Percentiles rank a stretch among this genome's conserved stretches.
Evolutionary conservation across 768 basidiomycete species (phyloP).

Genomic region (Baorangia bicolor): DNA sequence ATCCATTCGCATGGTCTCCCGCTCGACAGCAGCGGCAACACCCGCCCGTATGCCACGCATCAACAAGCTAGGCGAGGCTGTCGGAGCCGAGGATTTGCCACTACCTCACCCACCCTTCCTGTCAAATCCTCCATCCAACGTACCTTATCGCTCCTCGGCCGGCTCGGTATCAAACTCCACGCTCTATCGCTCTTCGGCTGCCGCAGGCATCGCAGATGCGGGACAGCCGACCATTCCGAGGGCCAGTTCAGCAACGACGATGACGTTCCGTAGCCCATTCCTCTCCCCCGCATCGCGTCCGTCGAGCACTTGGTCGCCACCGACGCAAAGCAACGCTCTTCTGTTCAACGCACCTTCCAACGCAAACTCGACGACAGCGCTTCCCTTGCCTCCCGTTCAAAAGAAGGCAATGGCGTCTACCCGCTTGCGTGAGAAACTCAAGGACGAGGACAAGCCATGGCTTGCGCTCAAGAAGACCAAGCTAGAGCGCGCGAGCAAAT

Average conservation of each 20-base stretch:
- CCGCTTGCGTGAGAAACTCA: conserved; percentile 51
- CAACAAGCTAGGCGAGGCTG: conserved; percentile 15
- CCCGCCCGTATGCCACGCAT: conserved; percentile 22
- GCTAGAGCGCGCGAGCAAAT: conserved; percentile 40
- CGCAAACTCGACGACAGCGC: conserved; percentile 27
- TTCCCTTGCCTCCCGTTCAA: conserved; percentile 44
- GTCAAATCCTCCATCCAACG: conserved; percentile 28
- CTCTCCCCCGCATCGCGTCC: conserved; percentile 71
- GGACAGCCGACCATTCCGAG: conserved; percentile 36
- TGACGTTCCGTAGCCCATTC: conserved; percentile 63
- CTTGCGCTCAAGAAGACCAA: conserved; percentile 34
- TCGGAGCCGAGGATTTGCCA: conserved; percentile 27
- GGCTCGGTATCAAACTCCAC: conserved; percentile 27
- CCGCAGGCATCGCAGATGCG: conserved; percentile 16
- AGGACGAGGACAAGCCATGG: conserved; percentile 48
- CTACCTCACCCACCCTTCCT: conserved; percentile 51
- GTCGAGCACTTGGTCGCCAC: conserved; percentile 60
- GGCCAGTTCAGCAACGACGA: conserved; percentile 40
- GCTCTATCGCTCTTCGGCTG: conserved; percentile 32
- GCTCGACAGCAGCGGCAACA: conserved; percentile 20
- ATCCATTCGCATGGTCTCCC: conserved; percentile 31
- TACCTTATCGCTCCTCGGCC: conserved; percentile 39
- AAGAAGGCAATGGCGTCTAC: conserved; percentile 42
- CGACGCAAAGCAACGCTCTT: conserved; percentile 36
- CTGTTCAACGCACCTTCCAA: conserved; percentile 27